A percentile compares a stretch with the other conserved stretches of the same genome.
phyloP scores from a whole-genome alignment of 768 basidiomycete species.

The Paxillus involutus region DNA sequence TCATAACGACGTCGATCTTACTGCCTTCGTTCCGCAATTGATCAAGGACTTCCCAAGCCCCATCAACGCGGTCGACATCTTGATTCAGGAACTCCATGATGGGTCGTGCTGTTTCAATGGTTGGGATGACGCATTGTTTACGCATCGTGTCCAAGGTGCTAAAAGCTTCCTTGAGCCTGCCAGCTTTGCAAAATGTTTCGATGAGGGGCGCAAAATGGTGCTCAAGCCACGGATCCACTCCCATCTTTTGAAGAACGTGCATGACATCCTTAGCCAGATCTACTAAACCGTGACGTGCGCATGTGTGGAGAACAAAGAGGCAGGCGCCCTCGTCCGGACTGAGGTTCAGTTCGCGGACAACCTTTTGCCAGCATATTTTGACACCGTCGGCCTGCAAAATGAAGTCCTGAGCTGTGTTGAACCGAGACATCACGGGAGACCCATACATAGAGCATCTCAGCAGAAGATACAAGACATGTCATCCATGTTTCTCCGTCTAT shows the following conservation, averaged over 20 bases:
- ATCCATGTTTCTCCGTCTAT: conserved; percentile 62
- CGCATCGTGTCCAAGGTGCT: conserved; percentile 61
- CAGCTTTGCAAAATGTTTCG: conserved; percentile 64
- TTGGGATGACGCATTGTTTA: conserved; percentile 47
- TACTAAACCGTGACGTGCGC: conserved; percentile 70
- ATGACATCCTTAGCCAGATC: conserved; percentile 69
- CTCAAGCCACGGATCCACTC: conserved; percentile 54
- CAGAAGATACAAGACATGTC: conserved; percentile 62
- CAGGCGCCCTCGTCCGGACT: conserved; percentile 76
- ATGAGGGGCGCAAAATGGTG: conserved; percentile 77
- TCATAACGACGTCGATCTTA: conserved; percentile 52
- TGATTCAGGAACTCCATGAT: conserved; percentile 49
- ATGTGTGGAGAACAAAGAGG: conserved; percentile 66
- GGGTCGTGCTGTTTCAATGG: conserved; percentile 49
- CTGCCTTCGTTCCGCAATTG: conserved; percentile 54
- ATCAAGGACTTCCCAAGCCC: conserved; percentile 63
- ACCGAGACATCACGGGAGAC: conserved; percentile 8
- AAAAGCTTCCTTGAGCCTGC: conserved; percentile 63
- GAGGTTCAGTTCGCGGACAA: conserved; percentile 50
- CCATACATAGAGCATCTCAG: conserved; percentile 69
- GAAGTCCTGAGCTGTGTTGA: background rate
- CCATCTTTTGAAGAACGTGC: conserved; percentile 48
- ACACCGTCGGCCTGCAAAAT: conserved; percentile 64
- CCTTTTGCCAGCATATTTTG: conserved; percentile 56
- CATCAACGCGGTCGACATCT: conserved; percentile 57